These are phyloP conservation scores for Nicotiana knightiana DNA, from an alignment of 257 asterid genomes.

Conservation along the genomic window DNA sequence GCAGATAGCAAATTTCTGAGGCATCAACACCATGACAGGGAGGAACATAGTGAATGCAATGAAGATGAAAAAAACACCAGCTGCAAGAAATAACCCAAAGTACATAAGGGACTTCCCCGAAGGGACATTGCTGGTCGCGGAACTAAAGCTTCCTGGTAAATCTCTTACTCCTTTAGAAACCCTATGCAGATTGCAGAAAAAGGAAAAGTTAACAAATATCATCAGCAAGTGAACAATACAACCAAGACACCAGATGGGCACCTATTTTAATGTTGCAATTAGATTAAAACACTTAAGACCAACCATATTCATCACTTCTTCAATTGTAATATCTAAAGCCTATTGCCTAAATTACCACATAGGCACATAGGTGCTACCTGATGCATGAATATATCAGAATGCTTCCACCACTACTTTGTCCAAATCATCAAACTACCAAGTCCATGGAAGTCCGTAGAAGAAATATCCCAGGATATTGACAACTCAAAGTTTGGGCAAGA, in stretches of 20 bases:
- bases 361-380: not conserved
- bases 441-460: not conserved
- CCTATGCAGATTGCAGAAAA: conserved; percentile 26
- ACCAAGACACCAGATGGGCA: not conserved
- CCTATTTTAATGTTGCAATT: not conserved
- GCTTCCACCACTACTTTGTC: not conserved
- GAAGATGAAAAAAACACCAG: conserved; percentile 76
- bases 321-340: not conserved
- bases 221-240: not conserved
- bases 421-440: not conserved
- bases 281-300: not conserved
- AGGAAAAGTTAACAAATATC: not conserved
- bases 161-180: conserved; percentile 69
- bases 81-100: conserved; percentile 61
- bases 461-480: not conserved
- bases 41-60: conserved; percentile 79
- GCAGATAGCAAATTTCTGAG: conserved; percentile 89
- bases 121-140: conserved; percentile 64
- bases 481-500: not conserved
- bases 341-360: not conserved
- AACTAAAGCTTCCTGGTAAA: conserved; percentile 69
- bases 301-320: not conserved
- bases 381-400: not conserved
- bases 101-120: conserved; percentile 72
- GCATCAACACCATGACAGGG: conserved; percentile 84